Evolutionary conservation across 306 rosid genomes (phyloP).

Genomic region (Carpinus viminea): DNA sequence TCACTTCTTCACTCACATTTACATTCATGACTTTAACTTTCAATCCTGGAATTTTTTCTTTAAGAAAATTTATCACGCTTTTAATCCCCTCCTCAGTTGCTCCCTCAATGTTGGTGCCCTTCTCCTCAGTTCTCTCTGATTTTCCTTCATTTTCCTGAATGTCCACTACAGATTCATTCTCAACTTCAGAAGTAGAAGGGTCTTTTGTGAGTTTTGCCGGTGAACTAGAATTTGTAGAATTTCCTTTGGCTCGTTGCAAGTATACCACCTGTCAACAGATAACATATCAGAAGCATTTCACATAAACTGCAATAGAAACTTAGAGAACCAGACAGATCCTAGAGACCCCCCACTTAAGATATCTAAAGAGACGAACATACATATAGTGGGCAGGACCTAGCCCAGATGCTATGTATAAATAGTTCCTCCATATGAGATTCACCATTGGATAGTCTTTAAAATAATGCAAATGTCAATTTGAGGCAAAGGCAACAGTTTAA

Average conservation of each 20-base stretch:
- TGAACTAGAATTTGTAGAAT: constrained; percentile 41
- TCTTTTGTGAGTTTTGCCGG: constrained; percentile 48
- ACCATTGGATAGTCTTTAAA: background rate
- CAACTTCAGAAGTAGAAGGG: constrained; percentile 58
- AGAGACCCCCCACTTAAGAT: constrained; percentile 9
- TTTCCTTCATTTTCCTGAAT: constrained; percentile 58
- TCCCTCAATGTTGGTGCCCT: constrained; percentile 62
- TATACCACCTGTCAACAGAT: constrained; percentile 75
- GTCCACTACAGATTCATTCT: constrained; percentile 58
- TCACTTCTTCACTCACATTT: constrained; percentile 59
- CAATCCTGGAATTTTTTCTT: constrained; percentile 94
- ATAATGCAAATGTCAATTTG: background rate
- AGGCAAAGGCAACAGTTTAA: background rate
- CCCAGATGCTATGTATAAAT: background rate
- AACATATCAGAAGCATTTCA: constrained; percentile 26
- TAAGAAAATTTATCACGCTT: constrained; percentile 84
- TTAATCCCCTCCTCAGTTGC: constrained; percentile 92
- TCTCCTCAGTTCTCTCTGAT: constrained; percentile 64
- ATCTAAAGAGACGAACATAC: constrained; percentile 23
- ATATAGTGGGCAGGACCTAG: background rate
- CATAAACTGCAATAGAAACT: background rate
- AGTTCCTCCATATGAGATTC: background rate
- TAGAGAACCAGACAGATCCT: constrained; percentile 20
- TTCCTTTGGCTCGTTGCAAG: constrained; percentile 72
- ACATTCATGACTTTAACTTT: constrained; percentile 84